Conservation (phyloP, 768 basidiomycete species). For the Leucocoprinus sp. region DNA sequence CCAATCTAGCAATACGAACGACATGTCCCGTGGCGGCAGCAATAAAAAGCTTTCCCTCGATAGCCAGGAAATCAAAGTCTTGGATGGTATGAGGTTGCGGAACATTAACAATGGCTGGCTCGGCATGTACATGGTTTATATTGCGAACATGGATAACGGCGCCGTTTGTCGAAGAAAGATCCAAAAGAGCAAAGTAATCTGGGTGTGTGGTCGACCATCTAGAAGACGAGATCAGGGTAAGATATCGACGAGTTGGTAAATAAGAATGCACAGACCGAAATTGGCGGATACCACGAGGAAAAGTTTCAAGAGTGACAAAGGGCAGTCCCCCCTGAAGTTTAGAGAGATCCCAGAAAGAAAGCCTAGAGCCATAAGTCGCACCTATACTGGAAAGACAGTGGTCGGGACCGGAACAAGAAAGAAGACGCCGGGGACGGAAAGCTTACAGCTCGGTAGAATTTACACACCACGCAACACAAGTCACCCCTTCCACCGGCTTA, state of each 20-base stretch:
- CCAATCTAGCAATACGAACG: slow-evolving; percentile 55
- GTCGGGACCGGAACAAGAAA: neutral
- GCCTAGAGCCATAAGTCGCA: slow-evolving; percentile 62
- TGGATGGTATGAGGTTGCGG: slow-evolving; percentile 57
- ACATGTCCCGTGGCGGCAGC: slow-evolving; percentile 58
- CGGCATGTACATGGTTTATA: slow-evolving; percentile 51
- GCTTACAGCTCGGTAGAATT: slow-evolving; percentile 68
- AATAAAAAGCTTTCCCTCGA: slow-evolving; percentile 54
- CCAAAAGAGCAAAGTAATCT: slow-evolving; percentile 72
- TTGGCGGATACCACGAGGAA: slow-evolving; percentile 55
- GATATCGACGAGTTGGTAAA: slow-evolving; percentile 2
- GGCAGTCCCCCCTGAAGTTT: slow-evolving; percentile 71
- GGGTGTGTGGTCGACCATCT: slow-evolving; percentile 77
- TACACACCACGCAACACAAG: slow-evolving; percentile 61
- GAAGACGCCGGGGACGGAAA: slow-evolving; percentile 2
- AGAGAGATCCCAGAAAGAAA: slow-evolving; percentile 71
- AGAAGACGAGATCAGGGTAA: slow-evolving; percentile 4
- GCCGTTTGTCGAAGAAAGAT: slow-evolving; percentile 48
- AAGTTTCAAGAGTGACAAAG: slow-evolving; percentile 48
- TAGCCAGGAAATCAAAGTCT: slow-evolving; percentile 70
- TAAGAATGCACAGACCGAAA: slow-evolving; percentile 48
- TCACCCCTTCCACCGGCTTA: slow-evolving; percentile 36
- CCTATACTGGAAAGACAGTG: slow-evolving; percentile 47
- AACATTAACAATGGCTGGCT: slow-evolving; percentile 52
- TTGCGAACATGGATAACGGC: slow-evolving; percentile 69